Evolutionary conservation across 2,329 filamentous ascomycete genomes (phyloP), one percentile per base, ranked within the genome.

Genomic region (Bipolaris cookei): DNA sequence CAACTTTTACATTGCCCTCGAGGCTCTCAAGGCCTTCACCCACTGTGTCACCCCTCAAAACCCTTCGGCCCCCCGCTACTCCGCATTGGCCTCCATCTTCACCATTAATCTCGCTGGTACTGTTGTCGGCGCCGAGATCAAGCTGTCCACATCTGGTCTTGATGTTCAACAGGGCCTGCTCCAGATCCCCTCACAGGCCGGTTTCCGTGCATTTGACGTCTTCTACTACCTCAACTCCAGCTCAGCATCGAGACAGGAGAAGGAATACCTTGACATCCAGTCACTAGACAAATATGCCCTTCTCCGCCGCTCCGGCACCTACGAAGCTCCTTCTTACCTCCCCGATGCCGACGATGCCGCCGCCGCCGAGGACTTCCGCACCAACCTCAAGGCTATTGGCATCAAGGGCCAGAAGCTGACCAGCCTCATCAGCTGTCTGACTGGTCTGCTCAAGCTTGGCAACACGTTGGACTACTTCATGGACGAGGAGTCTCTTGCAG

Each of bases 171-270:
- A 87, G 61, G 95, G 94, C 39, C 82, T 99, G 10, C 81, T 97
- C 14, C 87, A 90, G 54, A 86, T 99, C 14, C 91, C 95, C 0
- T 77, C 87, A 0, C 88, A 97, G 71, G 72, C 87, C 6, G 95
- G 95, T 11, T 92, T 92, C 76, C 88, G 95, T 61, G 95, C 94
- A 3, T 99, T 99, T 67, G 94, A 99, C 72, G 95, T 96, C 47
- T 98, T 99, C 73, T 98, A 99, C 79, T 98, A 97, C 70, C 86
- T 99, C 0, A 83, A 98, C 39, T 96, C 93, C 0, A 92, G 90
- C n/a, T 90, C 91, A 0, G 96, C 95, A 0, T 95, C 91, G 1
- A 87, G 90, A 3, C 89, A 92, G 1, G 95, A 99, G 78, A 84
- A 92, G 54, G 94, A 98, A 73, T 96, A 93, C 59, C 80, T 99